Evolutionary conservation across 2,329 filamentous ascomycete genomes (phyloP).

Genomic region (Diplodia scrobiculata): DNA sequence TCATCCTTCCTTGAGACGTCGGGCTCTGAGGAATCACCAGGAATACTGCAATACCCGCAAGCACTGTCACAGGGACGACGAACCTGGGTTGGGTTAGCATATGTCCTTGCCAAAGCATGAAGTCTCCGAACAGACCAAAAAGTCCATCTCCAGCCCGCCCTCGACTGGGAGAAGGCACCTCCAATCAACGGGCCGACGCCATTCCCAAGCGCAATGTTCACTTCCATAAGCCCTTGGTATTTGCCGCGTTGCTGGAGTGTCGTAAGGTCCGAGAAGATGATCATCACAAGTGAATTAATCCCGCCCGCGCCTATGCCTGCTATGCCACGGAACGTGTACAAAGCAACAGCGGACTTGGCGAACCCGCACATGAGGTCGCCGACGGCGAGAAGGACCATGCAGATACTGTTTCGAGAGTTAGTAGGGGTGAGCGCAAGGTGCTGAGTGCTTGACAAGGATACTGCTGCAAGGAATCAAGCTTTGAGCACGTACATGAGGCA

Average conservation of each 20-base stretch:
- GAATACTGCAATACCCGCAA: conserved; percentile 12
- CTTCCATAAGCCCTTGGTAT: conserved; percentile 43
- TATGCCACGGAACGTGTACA: conserved; percentile 40
- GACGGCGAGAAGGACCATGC: conserved; percentile 28
- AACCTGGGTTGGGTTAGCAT: neutral
- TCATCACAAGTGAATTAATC: conserved; percentile 40
- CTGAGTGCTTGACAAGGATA: neutral
- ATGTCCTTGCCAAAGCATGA: neutral
- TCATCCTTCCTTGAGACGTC: neutral
- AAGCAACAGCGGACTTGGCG: conserved; percentile 34
- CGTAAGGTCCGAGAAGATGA: conserved; percentile 44
- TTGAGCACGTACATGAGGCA: conserved; percentile 9
- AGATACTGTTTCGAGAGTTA: neutral
- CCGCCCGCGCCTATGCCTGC: conserved; percentile 39
- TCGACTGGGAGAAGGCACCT: conserved; percentile 34
- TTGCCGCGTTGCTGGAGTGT: conserved; percentile 44
- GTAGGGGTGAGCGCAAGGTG: neutral
- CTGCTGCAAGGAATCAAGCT: neutral
- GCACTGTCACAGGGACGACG: conserved; percentile 5
- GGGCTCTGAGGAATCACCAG: neutral
- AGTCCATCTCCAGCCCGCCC: conserved; percentile 26
- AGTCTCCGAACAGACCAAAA: neutral
- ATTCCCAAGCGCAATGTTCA: conserved; percentile 36
- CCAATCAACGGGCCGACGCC: conserved; percentile 37
- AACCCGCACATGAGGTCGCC: conserved; percentile 39